Base-by-base conservation (phyloP, 2,329 filamentous ascomycete genomes). In the Fusarium secorum region DNA sequence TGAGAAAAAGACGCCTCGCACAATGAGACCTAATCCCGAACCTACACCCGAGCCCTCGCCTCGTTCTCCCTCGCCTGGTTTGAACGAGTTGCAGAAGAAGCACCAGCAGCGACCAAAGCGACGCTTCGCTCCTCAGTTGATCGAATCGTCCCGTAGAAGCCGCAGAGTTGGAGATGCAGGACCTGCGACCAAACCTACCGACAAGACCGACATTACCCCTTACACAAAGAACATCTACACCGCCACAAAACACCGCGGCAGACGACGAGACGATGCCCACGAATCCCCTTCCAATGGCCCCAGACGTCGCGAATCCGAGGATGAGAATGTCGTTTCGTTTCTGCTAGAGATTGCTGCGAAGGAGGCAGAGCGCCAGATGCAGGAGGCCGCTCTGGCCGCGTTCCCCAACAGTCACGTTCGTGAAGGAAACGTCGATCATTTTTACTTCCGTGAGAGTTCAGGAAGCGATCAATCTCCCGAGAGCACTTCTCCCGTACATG, bases 291-390 rank as follows among this genome's bases (percentile, higher is more conserved):
- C 57, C 33, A 53, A 72, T 45, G 41, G 60, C 2, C 60, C 70
- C 7, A 60, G 70, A 42, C 85, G 90, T 83, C 80, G 92, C 84
- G 85, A 94, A 86, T 88, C 87, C 62, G 91, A 92, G 70, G 93
- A 96, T 76, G 92, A 93, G 68, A 87, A 88, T 69, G 91, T 93
- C 73, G 89, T 91, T 55, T 89, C 90, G 39, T 95, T 95, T 79
- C 82, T 97, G 60, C 87, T 97, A 64, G 90, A 92, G 61, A 84
- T 97, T 62, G 93, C 94, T 45, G 93, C 93, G 54, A 91, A 90
- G 76, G 91, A 94, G 76, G 93, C 92, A 13, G 91, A 96, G 78
- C 89, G 90, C 76, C 91, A 95, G 78, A 84, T 98, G 70, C 89
- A 92, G 68, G 93, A 97, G 74, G 86, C 89, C 76, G 92, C 91